phyloP scores from a whole-genome alignment of 768 basidiomycete genomes.

The Chalciporus sphaerocephalus region DNA sequence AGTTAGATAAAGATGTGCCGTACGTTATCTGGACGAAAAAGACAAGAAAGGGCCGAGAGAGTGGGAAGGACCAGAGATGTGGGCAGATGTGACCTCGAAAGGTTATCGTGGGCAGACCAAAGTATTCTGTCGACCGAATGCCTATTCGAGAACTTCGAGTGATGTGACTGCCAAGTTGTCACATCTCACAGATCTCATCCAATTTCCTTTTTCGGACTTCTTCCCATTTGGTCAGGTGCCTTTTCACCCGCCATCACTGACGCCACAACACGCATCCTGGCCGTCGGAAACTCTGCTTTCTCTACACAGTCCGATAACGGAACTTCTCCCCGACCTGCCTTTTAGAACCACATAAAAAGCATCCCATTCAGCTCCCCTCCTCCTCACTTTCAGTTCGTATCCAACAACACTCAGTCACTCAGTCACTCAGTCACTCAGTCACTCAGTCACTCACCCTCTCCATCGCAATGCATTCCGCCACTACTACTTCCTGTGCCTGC shows the following conservation, averaged over 20 bases:
- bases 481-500: constrained; percentile 12
- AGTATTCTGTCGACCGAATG: constrained; percentile 12
- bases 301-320: constrained; percentile 36
- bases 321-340: constrained; percentile 30
- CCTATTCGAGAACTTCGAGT: constrained; percentile 25
- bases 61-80: constrained; percentile 16
- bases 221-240: constrained; percentile 29
- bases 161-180: constrained; percentile 31
- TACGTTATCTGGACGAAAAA: constrained; percentile 28
- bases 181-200: constrained; percentile 3
- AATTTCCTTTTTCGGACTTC: constrained; percentile 16
- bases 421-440: background rate
- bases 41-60: constrained; percentile 11
- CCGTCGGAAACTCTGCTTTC: constrained; percentile 31
- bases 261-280: constrained; percentile 36
- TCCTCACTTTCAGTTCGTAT: constrained; percentile 2
- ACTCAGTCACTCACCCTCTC: background rate
- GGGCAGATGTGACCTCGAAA: constrained; percentile 30
- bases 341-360: constrained; percentile 29
- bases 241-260: constrained; percentile 34
- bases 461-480: constrained; percentile 18
- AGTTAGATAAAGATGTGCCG: constrained; percentile 30
- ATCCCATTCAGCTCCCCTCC: background rate
- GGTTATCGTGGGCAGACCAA: constrained; percentile 30
- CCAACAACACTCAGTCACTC: background rate